These are phyloP conservation scores for Leishmania arabica DNA, from an alignment of 208 protist species.

Conservation along the genomic window DNA sequence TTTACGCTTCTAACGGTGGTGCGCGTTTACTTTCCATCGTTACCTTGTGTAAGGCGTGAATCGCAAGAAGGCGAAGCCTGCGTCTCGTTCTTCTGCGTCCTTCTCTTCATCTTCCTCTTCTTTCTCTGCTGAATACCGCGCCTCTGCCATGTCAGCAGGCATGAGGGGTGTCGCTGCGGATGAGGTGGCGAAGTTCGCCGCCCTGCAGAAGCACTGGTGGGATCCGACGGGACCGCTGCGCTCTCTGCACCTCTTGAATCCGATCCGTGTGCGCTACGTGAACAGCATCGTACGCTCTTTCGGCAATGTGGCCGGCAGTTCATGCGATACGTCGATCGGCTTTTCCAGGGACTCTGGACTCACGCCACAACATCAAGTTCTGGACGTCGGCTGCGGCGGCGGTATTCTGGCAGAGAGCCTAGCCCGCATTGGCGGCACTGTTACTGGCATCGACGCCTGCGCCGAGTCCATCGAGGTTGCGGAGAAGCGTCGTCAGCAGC, in stretches of 20 bases:
- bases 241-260: constrained; percentile 93
- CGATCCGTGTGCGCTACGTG: constrained; percentile 88
- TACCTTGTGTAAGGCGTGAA: neutral
- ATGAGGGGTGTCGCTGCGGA: constrained; percentile 50
- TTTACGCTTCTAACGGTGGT: neutral
- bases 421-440: constrained; percentile 82
- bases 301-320: constrained; percentile 25
- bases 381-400: constrained; percentile 94
- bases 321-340: constrained; percentile 10
- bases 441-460: constrained; percentile 92
- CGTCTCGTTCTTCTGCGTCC: neutral
- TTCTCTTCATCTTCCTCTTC: neutral
- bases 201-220: constrained; percentile 87
- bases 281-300: constrained; percentile 44
- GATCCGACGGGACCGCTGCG: constrained; percentile 83
- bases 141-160: constrained; percentile 4
- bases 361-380: constrained; percentile 35
- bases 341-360: constrained; percentile 21
- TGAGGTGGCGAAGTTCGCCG: constrained; percentile 85
- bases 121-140: neutral
- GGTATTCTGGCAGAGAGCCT: constrained; percentile 92
- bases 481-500: constrained; percentile 22
- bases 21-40: neutral
- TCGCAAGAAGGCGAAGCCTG: neutral
- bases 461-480: constrained; percentile 85